phyloP scores from a whole-genome alignment of 192 early-diverging fungal genomes.

The Backusella australiensis region DNA sequence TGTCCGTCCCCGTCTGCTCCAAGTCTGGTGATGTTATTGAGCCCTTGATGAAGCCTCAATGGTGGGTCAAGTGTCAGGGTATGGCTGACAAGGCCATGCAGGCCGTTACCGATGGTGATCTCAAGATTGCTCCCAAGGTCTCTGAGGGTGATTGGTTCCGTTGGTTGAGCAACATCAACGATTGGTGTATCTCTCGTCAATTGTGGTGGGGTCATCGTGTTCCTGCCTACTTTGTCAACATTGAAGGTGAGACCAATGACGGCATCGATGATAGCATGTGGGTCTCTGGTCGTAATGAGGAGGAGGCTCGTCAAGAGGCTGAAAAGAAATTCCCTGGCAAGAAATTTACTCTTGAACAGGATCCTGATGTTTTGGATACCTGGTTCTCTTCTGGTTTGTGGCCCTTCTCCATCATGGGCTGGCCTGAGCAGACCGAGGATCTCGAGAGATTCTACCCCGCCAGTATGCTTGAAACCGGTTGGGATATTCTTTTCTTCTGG shows the following conservation, averaged over 20 bases:
- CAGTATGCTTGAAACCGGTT: constrained; percentile 91
- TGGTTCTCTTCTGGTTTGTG: constrained; percentile 99
- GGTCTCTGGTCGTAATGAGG: constrained; percentile 82
- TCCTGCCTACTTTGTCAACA: constrained; percentile 92
- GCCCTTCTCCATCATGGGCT: constrained; percentile 98
- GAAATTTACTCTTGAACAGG: constrained; percentile 86
- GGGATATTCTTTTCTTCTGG: constrained; percentile 99
- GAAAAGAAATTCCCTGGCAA: constrained; percentile 75
- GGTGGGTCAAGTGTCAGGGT: constrained; percentile 93
- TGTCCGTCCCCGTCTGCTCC: constrained; percentile 86
- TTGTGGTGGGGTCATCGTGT: constrained; percentile 99
- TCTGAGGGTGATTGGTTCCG: constrained; percentile 95
- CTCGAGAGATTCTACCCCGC: constrained; percentile 88
- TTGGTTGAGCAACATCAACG: constrained; percentile 94
- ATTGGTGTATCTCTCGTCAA: constrained; percentile 99
- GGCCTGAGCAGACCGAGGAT: constrained; percentile 91
- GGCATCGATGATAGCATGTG: constrained; percentile 68
- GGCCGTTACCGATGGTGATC: constrained; percentile 75
- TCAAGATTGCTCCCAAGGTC: constrained; percentile 80
- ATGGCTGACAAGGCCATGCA: constrained; percentile 82
- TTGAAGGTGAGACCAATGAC: constrained; percentile 59
- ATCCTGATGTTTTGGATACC: constrained; percentile 97
- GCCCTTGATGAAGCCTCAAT: constrained; percentile 98
- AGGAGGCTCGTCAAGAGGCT: constrained; percentile 74
- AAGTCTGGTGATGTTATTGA: constrained; percentile 95